Evolutionary conservation across 257 asterid species (phyloP).

Genomic region (Gardenia jasminoides): DNA sequence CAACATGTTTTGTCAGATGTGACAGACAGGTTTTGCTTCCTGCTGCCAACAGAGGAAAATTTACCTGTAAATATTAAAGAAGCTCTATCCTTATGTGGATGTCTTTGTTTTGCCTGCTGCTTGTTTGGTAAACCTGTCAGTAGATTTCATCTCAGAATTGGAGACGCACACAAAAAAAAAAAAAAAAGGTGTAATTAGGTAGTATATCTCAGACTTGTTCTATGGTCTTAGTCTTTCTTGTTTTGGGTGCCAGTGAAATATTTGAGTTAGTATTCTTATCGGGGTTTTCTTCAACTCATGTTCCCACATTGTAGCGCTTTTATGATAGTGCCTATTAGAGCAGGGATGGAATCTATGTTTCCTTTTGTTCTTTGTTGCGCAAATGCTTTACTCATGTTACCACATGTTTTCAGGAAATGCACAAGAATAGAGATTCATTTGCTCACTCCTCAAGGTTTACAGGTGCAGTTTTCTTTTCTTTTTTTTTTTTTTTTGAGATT

Average conservation of each 20-base stretch:
- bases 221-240: no score
- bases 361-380: not conserved
- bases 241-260: no score
- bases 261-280: no score
- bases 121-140: not conserved
- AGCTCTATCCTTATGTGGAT: not conserved
- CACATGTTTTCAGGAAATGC: constrained; percentile 68
- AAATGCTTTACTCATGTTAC: constrained; percentile 11
- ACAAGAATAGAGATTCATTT: constrained; percentile 88
- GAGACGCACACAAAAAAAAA: no score
- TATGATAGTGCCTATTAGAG: not conserved
- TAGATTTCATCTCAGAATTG: not conserved
- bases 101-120: not conserved
- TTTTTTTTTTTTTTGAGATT: constrained; percentile 4
- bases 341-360: not conserved
- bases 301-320: not conserved
- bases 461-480: constrained; percentile 40
- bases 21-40: no score
- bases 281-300: not conserved
- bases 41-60: not conserved
- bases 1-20: not conserved
- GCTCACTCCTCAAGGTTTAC: constrained; percentile 85
- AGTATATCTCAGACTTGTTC: not conserved
- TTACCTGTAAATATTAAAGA: not conserved
- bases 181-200: not conserved